phyloP scores from a whole-genome alignment of 352 stramenopile species.

The Phytophthora rubi region DNA sequence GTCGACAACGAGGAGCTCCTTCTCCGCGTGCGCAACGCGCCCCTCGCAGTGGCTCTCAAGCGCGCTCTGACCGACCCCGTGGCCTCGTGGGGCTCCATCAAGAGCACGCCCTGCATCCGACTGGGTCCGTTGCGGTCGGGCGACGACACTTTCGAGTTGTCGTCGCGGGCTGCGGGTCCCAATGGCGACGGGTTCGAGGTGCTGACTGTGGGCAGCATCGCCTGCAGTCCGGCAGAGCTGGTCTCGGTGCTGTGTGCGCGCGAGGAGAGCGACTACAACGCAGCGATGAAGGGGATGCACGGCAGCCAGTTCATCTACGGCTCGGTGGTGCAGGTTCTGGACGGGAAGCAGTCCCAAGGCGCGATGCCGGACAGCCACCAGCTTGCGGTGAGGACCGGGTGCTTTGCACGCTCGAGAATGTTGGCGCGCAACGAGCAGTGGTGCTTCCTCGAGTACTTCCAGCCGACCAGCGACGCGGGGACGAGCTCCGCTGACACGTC shows the following conservation, averaged over 20 bases:
- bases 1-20: constrained; percentile 40
- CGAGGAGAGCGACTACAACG: constrained; percentile 44
- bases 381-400: constrained; percentile 48
- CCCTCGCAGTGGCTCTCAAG: constrained; percentile 22
- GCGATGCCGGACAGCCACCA: constrained; percentile 26
- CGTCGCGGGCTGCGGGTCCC: constrained; percentile 6
- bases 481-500: constrained; percentile 14
- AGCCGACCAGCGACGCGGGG: constrained; percentile 16
- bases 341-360: constrained; percentile 7
- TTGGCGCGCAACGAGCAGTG: constrained; percentile 53
- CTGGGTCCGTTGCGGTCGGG: constrained; percentile 15
- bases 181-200: constrained; percentile 32
- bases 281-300: constrained; percentile 47
- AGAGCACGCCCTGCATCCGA: constrained; percentile 18
- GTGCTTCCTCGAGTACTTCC: constrained; percentile 59
- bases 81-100: constrained; percentile 26
- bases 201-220: constrained; percentile 33
- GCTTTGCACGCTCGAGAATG: constrained; percentile 45
- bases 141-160: constrained; percentile 27
- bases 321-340: constrained; percentile 45
- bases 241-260: constrained; percentile 26
- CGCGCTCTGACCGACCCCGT: constrained; percentile 28
- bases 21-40: constrained; percentile 19
- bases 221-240: constrained; percentile 40
- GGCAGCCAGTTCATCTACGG: constrained; percentile 57